These are phyloP conservation scores for Phoenix roebelenii DNA, from an alignment of 176 grass and related monocot genomes.

Conservation along the genomic window DNA sequence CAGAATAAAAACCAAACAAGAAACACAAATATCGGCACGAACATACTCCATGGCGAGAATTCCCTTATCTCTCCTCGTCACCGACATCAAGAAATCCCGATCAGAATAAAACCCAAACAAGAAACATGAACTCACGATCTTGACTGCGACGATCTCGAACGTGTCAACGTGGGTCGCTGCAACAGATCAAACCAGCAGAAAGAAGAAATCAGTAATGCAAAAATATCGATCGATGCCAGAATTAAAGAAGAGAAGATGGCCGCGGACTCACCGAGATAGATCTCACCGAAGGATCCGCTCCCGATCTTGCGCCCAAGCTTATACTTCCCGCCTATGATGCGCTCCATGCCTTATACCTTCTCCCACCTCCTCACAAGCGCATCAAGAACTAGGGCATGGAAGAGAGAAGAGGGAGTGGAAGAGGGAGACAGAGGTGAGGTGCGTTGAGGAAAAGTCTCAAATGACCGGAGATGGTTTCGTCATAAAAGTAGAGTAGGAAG, in stretches of 20 bases:
- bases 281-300: conserved; percentile 73
- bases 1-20: not conserved
- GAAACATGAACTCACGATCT: not conserved
- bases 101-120: not conserved
- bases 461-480: too few relatives aligned
- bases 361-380: not conserved
- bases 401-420: not conserved
- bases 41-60: not conserved
- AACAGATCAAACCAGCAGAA: not conserved
- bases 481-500: too few relatives aligned
- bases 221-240: not conserved
- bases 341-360: conserved; percentile 32
- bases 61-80: not conserved
- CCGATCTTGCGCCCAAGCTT: conserved; percentile 69
- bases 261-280: conserved; percentile 44
- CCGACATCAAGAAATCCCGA: not conserved
- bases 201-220: conserved; percentile 20
- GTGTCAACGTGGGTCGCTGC: not conserved
- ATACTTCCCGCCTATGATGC: conserved; percentile 55
- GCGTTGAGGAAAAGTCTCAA: conserved; percentile 7
- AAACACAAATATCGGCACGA: not conserved
- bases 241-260: not conserved
- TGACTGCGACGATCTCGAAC: not conserved
- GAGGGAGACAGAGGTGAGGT: not conserved
- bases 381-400: conserved; percentile 30